These are phyloP conservation scores for Saccharomycopsis malanga DNA, from an alignment of 805 yeast species.

Conservation along the genomic window DNA sequence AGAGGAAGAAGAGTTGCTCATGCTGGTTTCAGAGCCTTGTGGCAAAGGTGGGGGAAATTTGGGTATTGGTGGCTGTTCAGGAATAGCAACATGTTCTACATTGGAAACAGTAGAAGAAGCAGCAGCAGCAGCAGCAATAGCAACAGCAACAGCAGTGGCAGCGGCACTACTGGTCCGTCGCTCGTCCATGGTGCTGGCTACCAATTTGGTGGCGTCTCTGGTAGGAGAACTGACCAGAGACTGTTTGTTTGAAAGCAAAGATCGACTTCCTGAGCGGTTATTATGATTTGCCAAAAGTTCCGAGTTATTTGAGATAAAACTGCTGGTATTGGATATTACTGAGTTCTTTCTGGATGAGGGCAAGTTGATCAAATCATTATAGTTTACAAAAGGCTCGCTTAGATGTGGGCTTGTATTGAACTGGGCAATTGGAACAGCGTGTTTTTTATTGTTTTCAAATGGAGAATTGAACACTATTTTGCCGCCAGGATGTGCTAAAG, in stretches of 20 bases:
- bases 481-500: neutral
- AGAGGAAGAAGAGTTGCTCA: no score
- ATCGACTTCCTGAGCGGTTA: neutral
- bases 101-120: neutral
- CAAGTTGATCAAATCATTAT: constrained; percentile 17
- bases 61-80: constrained; percentile 50
- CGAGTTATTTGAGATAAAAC: constrained; percentile 8
- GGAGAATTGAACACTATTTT: constrained; percentile 13
- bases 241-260: neutral
- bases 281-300: neutral
- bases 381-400: neutral
- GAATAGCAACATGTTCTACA: neutral
- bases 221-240: neutral
- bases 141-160: neutral
- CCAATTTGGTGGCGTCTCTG: neutral
- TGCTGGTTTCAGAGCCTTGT: no score
- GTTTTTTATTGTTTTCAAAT: constrained; percentile 12
- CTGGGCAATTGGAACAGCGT: neutral
- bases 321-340: constrained; percentile 13
- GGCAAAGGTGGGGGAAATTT: constrained; percentile 43
- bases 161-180: neutral
- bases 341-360: constrained; percentile 20
- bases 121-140: neutral
- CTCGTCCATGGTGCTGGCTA: neutral
- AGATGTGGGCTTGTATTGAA: neutral